Base-by-base conservation (phyloP, 441 rosid genomes). In the Croton setiger region DNA sequence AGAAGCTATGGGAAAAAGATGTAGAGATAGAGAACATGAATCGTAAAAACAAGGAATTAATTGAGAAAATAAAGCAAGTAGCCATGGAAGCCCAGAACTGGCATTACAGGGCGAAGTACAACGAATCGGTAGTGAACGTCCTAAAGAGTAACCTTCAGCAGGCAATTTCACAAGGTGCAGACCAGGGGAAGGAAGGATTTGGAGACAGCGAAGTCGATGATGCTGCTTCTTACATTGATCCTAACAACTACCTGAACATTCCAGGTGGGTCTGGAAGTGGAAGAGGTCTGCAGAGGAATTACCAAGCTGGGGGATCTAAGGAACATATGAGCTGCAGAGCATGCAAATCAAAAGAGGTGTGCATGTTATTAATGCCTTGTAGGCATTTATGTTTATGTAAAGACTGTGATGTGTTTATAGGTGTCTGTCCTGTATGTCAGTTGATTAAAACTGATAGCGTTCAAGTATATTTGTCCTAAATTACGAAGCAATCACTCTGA, bases 351-450 rank as follows among this genome's bases (percentile, higher is more conserved):
- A 85, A 74, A 80, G 90, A 89, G 79, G 93, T 83, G 23, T 78
- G 87, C 44, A 67, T 91, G 23, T 76, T 91, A 77, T 78, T 89
- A 76, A 78, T 89, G 74, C 97, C 96, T 41, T 91, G 97, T 70
- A 87, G 93, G 85, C 97, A 89, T 67, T 75, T 91, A 63, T 89
- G 97, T 76, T 80, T 91, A 56, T 89, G 97, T 82, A 84, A 76
- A 83, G 91, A 87, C 6, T 91, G 97, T 68, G 88, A 89, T 66
- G 81, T 65, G 67, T 68, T 83, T 20, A 76, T 81, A 56, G 72
- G 64, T 52, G 79, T 80, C 64, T 93, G 97, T 78, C 97, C 97
- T 73, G 87, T 89, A 49, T 93, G 98, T 63, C 89, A 84, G 82
- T 68, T 85, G 72, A 81, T 81, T 81, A 89, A 86, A 81, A 83